Conservation (phyloP, 345 rosid genomes). For the Populus simonii region DNA sequence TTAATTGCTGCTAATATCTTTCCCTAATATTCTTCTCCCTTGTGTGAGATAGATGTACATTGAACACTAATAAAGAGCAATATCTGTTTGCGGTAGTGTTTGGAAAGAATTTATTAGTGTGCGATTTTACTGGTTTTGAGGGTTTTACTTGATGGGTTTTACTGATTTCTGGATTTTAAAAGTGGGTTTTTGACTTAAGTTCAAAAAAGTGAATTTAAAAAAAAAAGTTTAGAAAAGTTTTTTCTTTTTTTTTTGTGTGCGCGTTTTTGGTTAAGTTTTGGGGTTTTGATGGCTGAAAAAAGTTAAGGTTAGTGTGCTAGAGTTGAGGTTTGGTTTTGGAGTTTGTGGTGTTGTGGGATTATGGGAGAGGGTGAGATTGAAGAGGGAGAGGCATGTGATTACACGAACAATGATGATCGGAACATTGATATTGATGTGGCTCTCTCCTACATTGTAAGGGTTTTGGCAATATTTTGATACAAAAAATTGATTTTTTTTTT, state of each 20-base stretch:
- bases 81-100: neutral
- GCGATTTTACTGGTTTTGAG: neutral
- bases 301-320: neutral
- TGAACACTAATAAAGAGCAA: neutral
- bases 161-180: neutral
- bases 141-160: neutral
- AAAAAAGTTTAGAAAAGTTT: neutral
- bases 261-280: neutral
- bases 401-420: neutral
- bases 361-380: slow-evolving; percentile 12
- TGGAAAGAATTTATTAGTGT: neutral
- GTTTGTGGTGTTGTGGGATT: neutral
- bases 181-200: neutral
- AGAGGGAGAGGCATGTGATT: slow-evolving; percentile 10
- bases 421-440: slow-evolving; percentile 16
- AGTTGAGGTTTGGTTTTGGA: neutral
- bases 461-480: neutral
- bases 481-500: neutral
- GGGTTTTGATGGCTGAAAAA: neutral
- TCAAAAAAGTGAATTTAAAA: neutral
- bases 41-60: neutral
- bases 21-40: neutral
- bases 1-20: neutral
- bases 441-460: slow-evolving; percentile 27
- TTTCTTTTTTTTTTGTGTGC: neutral